Evolutionary conservation across 768 basidiomycete genomes (phyloP).

Genomic region (Chalciporus piperatus): DNA sequence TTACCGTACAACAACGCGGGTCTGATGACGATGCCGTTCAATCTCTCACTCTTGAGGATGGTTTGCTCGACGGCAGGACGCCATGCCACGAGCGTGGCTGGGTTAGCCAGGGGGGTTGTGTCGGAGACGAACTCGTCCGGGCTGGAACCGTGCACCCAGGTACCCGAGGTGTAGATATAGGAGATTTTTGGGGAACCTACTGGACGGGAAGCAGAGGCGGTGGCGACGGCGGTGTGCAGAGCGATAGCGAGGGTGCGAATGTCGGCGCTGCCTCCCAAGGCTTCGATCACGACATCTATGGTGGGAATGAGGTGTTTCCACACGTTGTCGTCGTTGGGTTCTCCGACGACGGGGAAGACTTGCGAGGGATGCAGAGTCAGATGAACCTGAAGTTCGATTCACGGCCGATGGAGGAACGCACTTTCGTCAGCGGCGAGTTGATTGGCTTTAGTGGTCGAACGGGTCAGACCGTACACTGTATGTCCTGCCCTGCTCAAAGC

Average conservation of each 20-base stretch:
- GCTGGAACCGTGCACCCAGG: slow-evolving; percentile 29
- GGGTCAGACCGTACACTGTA: slow-evolving; percentile 33
- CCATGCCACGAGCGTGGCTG: slow-evolving; percentile 18
- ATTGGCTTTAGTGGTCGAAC: slow-evolving; percentile 23
- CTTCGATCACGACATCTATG: slow-evolving; percentile 21
- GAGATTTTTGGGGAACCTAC: slow-evolving; percentile 26
- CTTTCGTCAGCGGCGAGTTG: slow-evolving; percentile 28
- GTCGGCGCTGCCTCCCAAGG: slow-evolving; percentile 14
- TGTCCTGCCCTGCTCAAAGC: slow-evolving; percentile 35
- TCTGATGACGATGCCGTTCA: slow-evolving; percentile 36
- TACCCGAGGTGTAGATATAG: slow-evolving; percentile 33
- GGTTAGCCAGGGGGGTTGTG: slow-evolving; percentile 16
- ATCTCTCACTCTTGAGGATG: slow-evolving; percentile 9
- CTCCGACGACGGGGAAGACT: slow-evolving; percentile 27
- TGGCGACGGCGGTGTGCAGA: slow-evolving; percentile 15
- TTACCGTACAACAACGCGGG: slow-evolving; percentile 31
- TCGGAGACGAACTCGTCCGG: slow-evolving; percentile 16
- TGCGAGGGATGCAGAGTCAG: neutral
- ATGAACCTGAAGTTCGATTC: no score
- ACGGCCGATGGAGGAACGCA: neutral
- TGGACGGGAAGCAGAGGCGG: slow-evolving; percentile 17
- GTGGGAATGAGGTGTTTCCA: slow-evolving; percentile 19
- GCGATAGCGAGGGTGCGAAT: slow-evolving; percentile 13
- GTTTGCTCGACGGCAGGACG: slow-evolving; percentile 17
- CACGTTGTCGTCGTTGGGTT: slow-evolving; percentile 8